Percentiles rank a stretch among this genome's conserved stretches.
Evolutionary conservation across 345 rosid species (phyloP).

Genomic region (Salix suchowensis): DNA sequence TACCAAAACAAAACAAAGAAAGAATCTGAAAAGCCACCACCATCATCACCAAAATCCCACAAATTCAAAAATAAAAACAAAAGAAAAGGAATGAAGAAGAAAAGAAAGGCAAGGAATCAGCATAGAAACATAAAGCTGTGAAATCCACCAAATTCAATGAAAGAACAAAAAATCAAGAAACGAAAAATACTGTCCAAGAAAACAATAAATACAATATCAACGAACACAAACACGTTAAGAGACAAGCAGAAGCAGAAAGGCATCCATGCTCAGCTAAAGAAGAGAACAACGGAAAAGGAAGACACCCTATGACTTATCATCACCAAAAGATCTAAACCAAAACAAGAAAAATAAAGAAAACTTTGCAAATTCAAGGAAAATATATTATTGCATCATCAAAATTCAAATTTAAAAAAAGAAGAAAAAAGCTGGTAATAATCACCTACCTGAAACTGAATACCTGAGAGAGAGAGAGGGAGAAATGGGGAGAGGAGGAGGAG

Average conservation of each 20-base stretch:
- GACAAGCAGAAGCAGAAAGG: not conserved
- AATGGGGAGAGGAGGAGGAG: not conserved
- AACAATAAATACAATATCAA: too few species aligned
- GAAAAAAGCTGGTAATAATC: not conserved
- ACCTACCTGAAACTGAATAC: conserved; percentile 7
- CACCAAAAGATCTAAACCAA: conserved; percentile 17
- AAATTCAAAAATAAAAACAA: not conserved
- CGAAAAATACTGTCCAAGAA: too few species aligned
- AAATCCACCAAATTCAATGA: not conserved
- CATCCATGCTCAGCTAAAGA: not conserved
- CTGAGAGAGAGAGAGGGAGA: not conserved
- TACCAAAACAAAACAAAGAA: not conserved
- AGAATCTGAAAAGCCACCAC: not conserved
- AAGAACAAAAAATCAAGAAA: not conserved
- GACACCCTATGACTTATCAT: conserved; percentile 7
- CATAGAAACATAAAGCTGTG: not conserved
- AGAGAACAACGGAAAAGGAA: not conserved
- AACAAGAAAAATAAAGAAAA: not conserved
- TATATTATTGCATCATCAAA: not conserved
- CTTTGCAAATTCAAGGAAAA: not conserved
- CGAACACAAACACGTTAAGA: too few species aligned
- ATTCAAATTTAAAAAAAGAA: not conserved
- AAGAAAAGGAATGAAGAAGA: not conserved
- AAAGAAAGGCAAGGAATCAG: not conserved
- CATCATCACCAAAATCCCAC: not conserved